Base-by-base conservation (phyloP, 176 grass and related monocot genomes). In the Themeda triandra region DNA sequence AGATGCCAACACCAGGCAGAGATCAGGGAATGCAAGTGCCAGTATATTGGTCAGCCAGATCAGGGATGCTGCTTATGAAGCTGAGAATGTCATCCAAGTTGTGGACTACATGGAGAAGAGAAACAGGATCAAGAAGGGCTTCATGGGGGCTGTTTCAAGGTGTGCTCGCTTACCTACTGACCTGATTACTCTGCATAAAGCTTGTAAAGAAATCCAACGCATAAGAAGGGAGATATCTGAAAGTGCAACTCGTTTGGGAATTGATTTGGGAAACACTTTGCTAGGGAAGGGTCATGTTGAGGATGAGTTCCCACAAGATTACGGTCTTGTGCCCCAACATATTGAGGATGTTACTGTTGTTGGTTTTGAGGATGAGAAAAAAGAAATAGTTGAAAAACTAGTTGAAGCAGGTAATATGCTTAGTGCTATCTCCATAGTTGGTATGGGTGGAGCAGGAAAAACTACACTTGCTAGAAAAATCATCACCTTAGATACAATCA, bases 51-150 rank as follows among this genome's bases (percentile, higher is more conserved):
- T 87, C 8, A 6, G n/a, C 19, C 39, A 66, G 12, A 64, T 75
- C n/a, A 87, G 77, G 28, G 85, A 65, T 36, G 77, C 63, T 4
- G 17, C 39, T 0, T 81, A 74, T 49, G 76, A 87, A 66, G 58
- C 71, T 0, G 53, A 87, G 77, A 63, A 81, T 46, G n/a, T 39
- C 32, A 23, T 81, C 6, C 66, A 86, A 19, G 58, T 4, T 6
- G 56, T 48, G 25, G 71, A 73, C 25, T 45, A 23, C 40, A 35
- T 80, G 62, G 2, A 60, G 53, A 79, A 75, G 77, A 29, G 71
- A 62, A 72, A 40, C 28, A 68, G 32, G 37, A 32, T 60, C 11
- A 86, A 71, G 49, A 81, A 68, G 71, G 69, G 77, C 6, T 48
- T 79, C 12, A 13, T 56, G 12, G 37, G 56, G 13, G 25, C 53